A percentile compares a stretch with the other conserved stretches of the same genome.
Evolutionary conservation across 306 rosid genomes (phyloP).

Genomic region (Luffa acutangula): DNA sequence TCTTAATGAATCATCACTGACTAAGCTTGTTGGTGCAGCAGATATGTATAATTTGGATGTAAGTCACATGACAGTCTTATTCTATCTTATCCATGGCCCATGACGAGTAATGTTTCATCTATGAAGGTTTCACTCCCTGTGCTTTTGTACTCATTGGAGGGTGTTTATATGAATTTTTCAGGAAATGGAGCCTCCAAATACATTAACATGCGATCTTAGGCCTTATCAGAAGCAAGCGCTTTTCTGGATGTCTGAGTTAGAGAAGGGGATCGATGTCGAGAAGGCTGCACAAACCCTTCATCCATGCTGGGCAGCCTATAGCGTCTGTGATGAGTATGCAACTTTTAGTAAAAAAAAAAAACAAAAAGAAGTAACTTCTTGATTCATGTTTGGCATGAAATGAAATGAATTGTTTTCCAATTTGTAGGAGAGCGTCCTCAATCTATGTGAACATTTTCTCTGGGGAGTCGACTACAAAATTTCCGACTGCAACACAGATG

Average conservation of each 20-base stretch:
- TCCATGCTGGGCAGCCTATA: slow-evolving; percentile 87
- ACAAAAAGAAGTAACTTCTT: not conserved
- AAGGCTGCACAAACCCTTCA: slow-evolving; percentile 52
- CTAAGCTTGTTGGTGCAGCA: slow-evolving; percentile 59
- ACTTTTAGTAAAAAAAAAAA: not conserved
- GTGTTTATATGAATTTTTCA: slow-evolving; percentile 10
- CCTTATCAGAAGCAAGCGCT: slow-evolving; percentile 91
- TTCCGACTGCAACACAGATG: slow-evolving; percentile 64
- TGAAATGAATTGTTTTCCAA: not conserved
- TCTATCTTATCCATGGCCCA: not conserved
- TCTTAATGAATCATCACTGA: slow-evolving; percentile 56
- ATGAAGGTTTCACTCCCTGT: not conserved
- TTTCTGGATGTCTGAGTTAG: slow-evolving; percentile 73
- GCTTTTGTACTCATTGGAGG: not conserved
- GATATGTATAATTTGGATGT: slow-evolving; percentile 74
- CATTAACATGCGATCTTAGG: slow-evolving; percentile 46
- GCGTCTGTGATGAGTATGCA: slow-evolving; percentile 56
- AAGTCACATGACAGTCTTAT: not conserved
- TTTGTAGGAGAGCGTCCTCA: slow-evolving; percentile 41
- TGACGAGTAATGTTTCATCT: not conserved
- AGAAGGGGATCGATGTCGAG: slow-evolving; percentile 47
- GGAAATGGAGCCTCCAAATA: slow-evolving; percentile 65
- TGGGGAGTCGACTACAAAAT: slow-evolving; percentile 52
- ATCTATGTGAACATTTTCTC: slow-evolving; percentile 68
- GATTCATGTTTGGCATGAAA: not conserved